phyloP scores from a whole-genome alignment of 208 protist genomes.

The Strigomonas culicis region DNA sequence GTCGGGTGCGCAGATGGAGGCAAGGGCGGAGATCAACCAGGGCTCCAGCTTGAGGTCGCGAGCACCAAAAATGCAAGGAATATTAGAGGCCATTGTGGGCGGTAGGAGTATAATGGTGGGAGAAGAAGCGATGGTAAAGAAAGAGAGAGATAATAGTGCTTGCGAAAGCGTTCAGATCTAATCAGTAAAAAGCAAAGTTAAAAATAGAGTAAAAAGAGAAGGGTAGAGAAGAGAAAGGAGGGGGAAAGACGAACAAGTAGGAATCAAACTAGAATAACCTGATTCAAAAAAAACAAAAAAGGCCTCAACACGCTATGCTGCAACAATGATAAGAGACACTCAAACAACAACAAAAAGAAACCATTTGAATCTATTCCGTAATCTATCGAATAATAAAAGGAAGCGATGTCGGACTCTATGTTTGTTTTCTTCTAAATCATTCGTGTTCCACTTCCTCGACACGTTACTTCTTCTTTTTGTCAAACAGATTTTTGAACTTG shows the following conservation, averaged over 20 bases:
- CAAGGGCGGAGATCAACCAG: constrained; percentile 25
- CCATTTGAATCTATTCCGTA: neutral
- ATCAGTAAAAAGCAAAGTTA: neutral
- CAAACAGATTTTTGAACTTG: constrained; percentile 1
- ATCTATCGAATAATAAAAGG: neutral
- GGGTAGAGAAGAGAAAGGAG: neutral
- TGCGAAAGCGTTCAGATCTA: neutral
- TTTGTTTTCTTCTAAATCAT: no score
- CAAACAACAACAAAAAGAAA: neutral
- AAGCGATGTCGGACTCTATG: no score
- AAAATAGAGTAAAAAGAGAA: neutral
- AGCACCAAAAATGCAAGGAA: constrained; percentile 23
- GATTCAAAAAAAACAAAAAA: no score
- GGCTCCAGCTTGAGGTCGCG: constrained; percentile 28
- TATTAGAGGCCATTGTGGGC: neutral
- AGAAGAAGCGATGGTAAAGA: neutral
- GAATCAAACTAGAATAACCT: neutral
- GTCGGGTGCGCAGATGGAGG: constrained; percentile 31
- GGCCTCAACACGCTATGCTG: neutral
- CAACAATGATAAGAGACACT: neutral
- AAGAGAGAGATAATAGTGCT: neutral
- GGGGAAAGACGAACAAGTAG: neutral
- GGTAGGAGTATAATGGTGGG: neutral
- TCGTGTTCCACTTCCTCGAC: no score
- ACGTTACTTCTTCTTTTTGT: constrained; percentile 5